A percentile compares a stretch with the other conserved stretches of the same genome.
phyloP scores from a whole-genome alignment of 2,329 filamentous ascomycete species.

The Bipolaris cookei region DNA sequence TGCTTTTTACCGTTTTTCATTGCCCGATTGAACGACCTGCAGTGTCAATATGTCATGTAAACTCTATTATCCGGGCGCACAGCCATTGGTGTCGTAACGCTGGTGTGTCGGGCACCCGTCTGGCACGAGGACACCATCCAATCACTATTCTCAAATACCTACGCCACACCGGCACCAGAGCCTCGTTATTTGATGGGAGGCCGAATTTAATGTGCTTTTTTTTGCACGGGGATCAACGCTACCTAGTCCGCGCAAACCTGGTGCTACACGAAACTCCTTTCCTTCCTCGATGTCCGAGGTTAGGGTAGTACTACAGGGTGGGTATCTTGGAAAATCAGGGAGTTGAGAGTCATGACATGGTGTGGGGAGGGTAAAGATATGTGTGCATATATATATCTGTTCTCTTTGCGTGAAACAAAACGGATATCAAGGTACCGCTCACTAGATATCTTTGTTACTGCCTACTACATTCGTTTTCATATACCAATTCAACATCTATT shows the following conservation, averaged over 20 bases:
- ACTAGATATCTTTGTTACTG: not conserved
- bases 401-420: not conserved
- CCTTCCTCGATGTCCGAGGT: constrained; percentile 3
- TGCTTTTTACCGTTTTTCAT: not conserved
- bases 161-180: not conserved
- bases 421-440: not conserved
- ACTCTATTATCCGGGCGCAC: not conserved
- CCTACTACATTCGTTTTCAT: not conserved
- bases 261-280: not conserved
- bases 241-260: not conserved
- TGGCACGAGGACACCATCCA: not conserved
- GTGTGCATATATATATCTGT: not conserved
- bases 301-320: not conserved
- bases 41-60: not conserved
- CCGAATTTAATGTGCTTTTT: not conserved
- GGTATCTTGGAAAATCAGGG: not conserved
- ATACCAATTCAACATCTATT: not conserved
- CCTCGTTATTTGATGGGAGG: not conserved
- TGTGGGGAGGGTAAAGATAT: not conserved
- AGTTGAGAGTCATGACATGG: not conserved
- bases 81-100: not conserved
- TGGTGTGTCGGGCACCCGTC: not conserved
- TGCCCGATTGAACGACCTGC: not conserved
- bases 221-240: not conserved
- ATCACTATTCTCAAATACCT: not conserved